phyloP scores from a whole-genome alignment of 1,284 basidiomycete species.

The Cryptococcus sp. region DNA sequence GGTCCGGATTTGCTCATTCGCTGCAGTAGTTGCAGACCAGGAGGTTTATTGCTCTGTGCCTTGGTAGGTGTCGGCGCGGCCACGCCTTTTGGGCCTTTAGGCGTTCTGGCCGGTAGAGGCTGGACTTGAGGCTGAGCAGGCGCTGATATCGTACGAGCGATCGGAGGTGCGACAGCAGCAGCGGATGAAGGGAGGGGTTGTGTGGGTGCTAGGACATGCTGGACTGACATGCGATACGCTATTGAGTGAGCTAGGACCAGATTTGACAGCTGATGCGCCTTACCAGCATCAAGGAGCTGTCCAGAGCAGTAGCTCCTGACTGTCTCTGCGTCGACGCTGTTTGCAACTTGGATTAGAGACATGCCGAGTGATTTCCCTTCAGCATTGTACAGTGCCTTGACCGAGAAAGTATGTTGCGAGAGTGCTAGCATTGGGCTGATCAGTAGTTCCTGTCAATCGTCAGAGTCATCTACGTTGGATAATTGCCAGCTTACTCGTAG shows the following conservation, averaged over 20 bases:
- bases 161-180: too few relatives aligned
- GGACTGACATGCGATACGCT: slow-evolving; percentile 35
- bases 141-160: too few relatives aligned
- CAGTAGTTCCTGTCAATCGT: slow-evolving; percentile 24
- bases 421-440: slow-evolving; percentile 23
- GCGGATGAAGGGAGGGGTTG: slow-evolving; percentile 18
- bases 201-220: slow-evolving; percentile 34
- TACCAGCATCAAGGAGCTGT: slow-evolving; percentile 39
- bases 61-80: slow-evolving; percentile 1
- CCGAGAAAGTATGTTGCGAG: slow-evolving; percentile 18
- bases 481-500: slow-evolving; percentile 24
- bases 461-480: not conserved
- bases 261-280: slow-evolving; percentile 8
- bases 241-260: slow-evolving; percentile 6
- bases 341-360: slow-evolving; percentile 31
- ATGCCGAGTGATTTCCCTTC: slow-evolving; percentile 28
- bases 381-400: slow-evolving; percentile 24
- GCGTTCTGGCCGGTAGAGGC: slow-evolving; percentile 4
- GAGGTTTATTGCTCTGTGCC: slow-evolving; percentile 19
- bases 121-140: slow-evolving; percentile 7
- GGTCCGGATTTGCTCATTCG: slow-evolving; percentile 21
- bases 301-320: slow-evolving; percentile 35
- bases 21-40: slow-evolving; percentile 31
- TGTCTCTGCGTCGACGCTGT: slow-evolving; percentile 33
- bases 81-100: not conserved